Evolutionary conservation across 2,329 filamentous ascomycete genomes (phyloP).

Genomic region (Colletotrichum trifolii): DNA sequence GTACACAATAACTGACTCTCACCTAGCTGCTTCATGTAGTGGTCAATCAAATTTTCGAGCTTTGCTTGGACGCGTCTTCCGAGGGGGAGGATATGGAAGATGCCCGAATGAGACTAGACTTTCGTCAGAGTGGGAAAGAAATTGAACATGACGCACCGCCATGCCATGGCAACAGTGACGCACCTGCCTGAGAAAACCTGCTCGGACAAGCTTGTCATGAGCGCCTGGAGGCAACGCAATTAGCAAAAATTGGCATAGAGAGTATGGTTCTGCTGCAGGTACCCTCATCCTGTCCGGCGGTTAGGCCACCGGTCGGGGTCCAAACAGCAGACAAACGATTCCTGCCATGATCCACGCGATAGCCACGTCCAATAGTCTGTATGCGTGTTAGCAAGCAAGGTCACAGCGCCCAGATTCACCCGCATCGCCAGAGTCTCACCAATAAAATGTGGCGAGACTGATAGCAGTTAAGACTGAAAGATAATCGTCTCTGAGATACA

Average conservation of each 20-base stretch:
- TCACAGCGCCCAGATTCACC: too few species aligned
- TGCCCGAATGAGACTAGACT: conserved; percentile 81
- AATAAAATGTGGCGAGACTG: too few species aligned
- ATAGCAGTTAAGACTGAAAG: too few species aligned
- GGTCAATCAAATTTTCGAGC: conserved; percentile 85
- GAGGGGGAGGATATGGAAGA: conserved; percentile 92
- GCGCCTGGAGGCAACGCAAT: conserved; percentile 57
- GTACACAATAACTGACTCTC: conserved; percentile 21
- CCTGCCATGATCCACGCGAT: conserved; percentile 18
- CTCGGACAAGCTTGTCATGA: conserved; percentile 74
- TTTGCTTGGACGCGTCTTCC: conserved; percentile 90
- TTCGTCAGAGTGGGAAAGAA: not conserved
- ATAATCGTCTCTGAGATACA: too few species aligned
- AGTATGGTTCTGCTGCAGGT: conserved; percentile 29
- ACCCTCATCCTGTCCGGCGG: conserved; percentile 67
- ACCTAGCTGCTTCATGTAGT: conserved; percentile 85
- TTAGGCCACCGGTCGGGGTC: conserved; percentile 79
- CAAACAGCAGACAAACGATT: conserved; percentile 78
- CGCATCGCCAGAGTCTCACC: too few species aligned
- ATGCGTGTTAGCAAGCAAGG: too few species aligned
- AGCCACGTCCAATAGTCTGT: not conserved
- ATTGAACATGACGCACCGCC: not conserved
- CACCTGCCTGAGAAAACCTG: conserved; percentile 80
- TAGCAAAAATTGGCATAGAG: too few species aligned
- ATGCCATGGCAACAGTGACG: conserved; percentile 36